Evolutionary conservation across 192 early-diverging fungal genomes (phyloP).

Genomic region (Coemansia sp.): DNA sequence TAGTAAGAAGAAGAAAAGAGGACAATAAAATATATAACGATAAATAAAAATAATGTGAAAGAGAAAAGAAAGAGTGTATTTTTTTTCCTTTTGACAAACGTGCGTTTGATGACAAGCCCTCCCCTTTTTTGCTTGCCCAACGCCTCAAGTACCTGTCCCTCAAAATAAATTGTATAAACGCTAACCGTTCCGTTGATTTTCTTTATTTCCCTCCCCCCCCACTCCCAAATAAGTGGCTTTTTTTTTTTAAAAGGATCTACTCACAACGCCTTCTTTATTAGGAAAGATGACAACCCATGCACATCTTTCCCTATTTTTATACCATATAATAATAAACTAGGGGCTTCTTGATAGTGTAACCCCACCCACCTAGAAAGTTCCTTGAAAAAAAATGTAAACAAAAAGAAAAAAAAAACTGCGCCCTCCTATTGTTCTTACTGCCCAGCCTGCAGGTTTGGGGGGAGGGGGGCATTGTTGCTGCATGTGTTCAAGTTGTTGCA

Average conservation of each 20-base stretch:
- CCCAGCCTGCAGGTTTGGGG: not conserved
- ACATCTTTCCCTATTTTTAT: not conserved
- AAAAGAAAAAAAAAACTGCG: not conserved
- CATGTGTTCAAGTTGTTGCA: not conserved
- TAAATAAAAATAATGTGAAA: slow-evolving; percentile 4
- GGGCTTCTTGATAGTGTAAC: not conserved
- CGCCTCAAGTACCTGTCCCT: not conserved
- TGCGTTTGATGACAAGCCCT: not conserved
- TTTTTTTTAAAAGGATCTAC: not conserved
- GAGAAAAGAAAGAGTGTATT: not conserved
- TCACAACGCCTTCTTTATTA: not conserved
- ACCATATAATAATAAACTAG: not conserved
- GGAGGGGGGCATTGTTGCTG: not conserved
- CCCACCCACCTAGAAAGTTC: not conserved
- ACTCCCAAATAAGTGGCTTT: not conserved
- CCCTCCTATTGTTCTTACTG: not conserved
- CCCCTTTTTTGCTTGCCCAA: not conserved
- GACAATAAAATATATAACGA: slow-evolving; percentile 5
- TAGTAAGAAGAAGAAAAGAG: slow-evolving; percentile 1
- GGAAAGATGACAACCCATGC: not conserved
- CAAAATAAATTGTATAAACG: not conserved
- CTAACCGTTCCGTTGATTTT: not conserved
- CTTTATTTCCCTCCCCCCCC: not conserved
- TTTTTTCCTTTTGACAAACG: slow-evolving; percentile 5
- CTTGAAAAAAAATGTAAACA: not conserved